Evolutionary conservation across 164 flowering plant genomes (phyloP).

Genomic region (Saururus chinensis): DNA sequence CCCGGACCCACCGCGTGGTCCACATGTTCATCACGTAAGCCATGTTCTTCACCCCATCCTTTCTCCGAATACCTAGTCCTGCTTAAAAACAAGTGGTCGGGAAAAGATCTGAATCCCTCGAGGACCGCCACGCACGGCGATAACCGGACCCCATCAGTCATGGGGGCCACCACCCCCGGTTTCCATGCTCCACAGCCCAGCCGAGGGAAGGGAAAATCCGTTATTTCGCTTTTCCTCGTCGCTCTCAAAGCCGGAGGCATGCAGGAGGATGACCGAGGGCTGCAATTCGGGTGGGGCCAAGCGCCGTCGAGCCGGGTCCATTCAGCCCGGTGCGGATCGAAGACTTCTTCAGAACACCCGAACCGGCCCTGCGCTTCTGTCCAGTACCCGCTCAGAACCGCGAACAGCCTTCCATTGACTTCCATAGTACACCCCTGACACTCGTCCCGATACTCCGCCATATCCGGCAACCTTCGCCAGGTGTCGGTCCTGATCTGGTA

Average conservation of each 20-base stretch:
- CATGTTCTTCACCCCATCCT: background rate
- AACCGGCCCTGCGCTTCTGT: conserved; percentile 26
- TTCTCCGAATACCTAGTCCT: background rate
- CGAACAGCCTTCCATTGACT: conserved; percentile 12
- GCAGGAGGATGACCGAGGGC: conserved; percentile 4
- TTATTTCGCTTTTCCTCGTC: background rate
- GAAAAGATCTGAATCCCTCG: background rate
- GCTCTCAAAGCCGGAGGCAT: background rate
- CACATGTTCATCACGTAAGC: conserved; percentile 1
- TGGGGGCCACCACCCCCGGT: conserved; percentile 1
- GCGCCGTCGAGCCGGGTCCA: conserved; percentile 15
- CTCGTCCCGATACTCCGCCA: conserved; percentile 20
- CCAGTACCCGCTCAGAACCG: conserved; percentile 26
- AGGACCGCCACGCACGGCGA: conserved; percentile 3
- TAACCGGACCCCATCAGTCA: conserved; percentile 5
- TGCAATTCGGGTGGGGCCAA: conserved; percentile 7
- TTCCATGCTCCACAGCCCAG: background rate
- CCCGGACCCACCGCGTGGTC: conserved; percentile 2
- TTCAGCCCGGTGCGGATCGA: conserved; percentile 7
- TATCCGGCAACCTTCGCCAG: conserved; percentile 11
- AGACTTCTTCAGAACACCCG: conserved; percentile 15
- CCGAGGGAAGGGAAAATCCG: background rate
- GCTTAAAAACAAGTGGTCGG: conserved; percentile 4
- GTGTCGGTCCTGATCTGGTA: conserved; percentile 12
- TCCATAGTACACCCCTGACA: conserved; percentile 13